Evolutionary conservation across 1,139 yeast genomes (phyloP), one percentile per base, ranked within the genome.

Genomic region (Yamadazyma dendronema): DNA sequence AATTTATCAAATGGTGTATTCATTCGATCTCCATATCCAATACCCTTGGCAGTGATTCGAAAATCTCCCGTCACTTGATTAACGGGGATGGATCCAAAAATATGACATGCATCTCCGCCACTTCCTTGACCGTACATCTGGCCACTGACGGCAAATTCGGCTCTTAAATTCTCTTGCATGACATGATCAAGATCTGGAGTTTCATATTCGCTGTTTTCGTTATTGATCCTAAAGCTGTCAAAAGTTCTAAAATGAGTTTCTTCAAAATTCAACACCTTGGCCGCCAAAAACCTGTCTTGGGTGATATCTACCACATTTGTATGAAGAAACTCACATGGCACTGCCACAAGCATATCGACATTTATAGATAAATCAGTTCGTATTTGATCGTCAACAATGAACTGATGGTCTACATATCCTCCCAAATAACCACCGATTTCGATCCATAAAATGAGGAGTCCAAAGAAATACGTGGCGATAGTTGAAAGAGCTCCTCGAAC

Each of bases 391-490:
- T 83, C 88, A 4, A 92, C 94, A 1, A 73, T 65, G 57, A 87
- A 92, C 50, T 83, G 86, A 47, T 84, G 86, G 50, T 82, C 89
- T 13, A 85, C 78, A 45, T 75, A 76, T 3, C 97, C 97, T 30
- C 95, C 96, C 41, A 90, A 67, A 56, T 73, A 87, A 7, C 86
- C 84, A 7, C 97, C 96, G 32, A 89, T 62, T 56, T 89, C 95
- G n/a, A 86, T 77, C 88, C 95, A 89, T 11, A 86, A 59, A 31
- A 90, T 66, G 53, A 88, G 77, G 12, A 88, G 53, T 17, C 84
- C 76, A 37, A 79, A 70, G 19, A 84, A 49, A 16, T 74, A 68
- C 9, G 90, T 79, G 33, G 83, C 36, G 3, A 88, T 49, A 0
- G 96, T 82, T n/a, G 90, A 77, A 17, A 78, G 56, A 3, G 95